Evolutionary conservation across 2,329 filamentous ascomycete genomes (phyloP).

Genomic region (Talaromyces verruculosus): DNA sequence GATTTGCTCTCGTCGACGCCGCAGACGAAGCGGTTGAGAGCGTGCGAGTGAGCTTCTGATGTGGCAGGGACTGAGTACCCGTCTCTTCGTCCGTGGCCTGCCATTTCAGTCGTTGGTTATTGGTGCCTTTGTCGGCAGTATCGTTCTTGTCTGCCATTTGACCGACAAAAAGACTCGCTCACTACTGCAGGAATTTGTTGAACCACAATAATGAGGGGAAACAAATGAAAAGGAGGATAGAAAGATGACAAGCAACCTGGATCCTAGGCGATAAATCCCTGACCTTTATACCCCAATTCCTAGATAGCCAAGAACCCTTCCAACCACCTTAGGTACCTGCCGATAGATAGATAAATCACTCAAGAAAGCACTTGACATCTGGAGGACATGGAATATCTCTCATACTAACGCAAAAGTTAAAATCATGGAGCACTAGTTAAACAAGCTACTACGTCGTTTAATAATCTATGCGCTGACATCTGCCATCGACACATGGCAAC

Average conservation of each 20-base stretch:
- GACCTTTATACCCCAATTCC: neutral
- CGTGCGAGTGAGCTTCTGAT: constrained; percentile 17
- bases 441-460: neutral
- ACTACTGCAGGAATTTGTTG: neutral
- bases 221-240: neutral
- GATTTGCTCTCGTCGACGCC: constrained; percentile 20
- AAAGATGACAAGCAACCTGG: neutral
- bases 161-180: neutral
- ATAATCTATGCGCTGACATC: neutral
- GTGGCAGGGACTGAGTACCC: constrained; percentile 2
- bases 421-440: neutral
- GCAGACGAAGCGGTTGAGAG: constrained; percentile 18
- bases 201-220: neutral
- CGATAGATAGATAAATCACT: neutral
- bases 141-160: constrained; percentile 9
- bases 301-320: neutral
- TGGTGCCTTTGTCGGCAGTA: neutral
- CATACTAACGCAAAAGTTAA: neutral
- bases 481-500: neutral
- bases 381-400: neutral
- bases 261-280: neutral
- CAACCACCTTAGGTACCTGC: neutral
- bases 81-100: constrained; percentile 23
- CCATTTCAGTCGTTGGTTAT: constrained; percentile 19
- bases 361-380: neutral